A percentile compares a stretch with the other conserved stretches of the same genome.
Evolutionary conservation across 257 asterid species (phyloP).

Genomic region (Ballota nigra): DNA sequence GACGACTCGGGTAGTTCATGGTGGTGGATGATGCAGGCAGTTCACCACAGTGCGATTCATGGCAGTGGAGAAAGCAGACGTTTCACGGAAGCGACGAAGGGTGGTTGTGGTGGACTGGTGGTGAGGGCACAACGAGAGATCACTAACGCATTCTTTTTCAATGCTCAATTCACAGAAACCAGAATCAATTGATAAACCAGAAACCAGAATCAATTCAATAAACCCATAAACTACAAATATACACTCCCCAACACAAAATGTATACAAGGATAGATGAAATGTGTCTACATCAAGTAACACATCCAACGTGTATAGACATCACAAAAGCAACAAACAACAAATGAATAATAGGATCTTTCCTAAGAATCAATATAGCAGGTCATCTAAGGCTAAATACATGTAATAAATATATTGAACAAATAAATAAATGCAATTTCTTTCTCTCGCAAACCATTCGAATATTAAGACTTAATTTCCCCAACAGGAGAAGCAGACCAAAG

Average conservation of each 20-base stretch:
- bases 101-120: too few relatives aligned
- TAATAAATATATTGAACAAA: constrained; percentile 22
- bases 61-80: too few relatives aligned
- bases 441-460: background rate
- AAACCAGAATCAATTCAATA: too few relatives aligned
- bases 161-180: too few relatives aligned
- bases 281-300: constrained; percentile 16
- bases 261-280: background rate
- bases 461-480: constrained; percentile 7
- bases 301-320: constrained; percentile 16
- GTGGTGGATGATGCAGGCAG: too few relatives aligned
- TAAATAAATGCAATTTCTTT: constrained; percentile 18
- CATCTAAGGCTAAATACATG: constrained; percentile 21
- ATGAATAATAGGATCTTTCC: constrained; percentile 27
- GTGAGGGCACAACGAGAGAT: too few relatives aligned
- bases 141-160: too few relatives aligned
- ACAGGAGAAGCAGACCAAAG: constrained; percentile 4
- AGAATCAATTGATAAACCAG: too few relatives aligned
- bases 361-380: constrained; percentile 24
- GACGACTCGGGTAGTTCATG: too few relatives aligned
- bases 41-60: too few relatives aligned
- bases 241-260: constrained; percentile 18
- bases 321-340: constrained; percentile 32
- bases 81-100: too few relatives aligned
- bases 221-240: too few relatives aligned